Evolutionary conservation across 371 early-diverging fungal genomes (phyloP), one percentile per base, ranked within the genome.

Genomic region (Capniomyces stellatus): DNA sequence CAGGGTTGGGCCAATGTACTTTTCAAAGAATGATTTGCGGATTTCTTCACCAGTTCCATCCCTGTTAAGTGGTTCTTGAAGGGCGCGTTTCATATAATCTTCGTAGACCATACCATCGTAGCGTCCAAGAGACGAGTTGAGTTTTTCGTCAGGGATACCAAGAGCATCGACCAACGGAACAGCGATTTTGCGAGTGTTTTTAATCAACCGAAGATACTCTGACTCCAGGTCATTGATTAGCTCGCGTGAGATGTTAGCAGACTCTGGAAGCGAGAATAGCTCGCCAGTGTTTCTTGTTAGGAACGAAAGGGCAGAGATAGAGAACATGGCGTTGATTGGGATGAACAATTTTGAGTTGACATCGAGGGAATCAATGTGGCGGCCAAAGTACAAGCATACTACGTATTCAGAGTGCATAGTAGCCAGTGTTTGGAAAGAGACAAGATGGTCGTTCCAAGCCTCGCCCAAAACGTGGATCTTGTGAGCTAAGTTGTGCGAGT

Each of bases 21-120:
- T 57, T 1, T 62, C 41, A 29, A 64, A 67, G 61, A 61, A 66
- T 21, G 52, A 54, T 2, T 22, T 43, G 48, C 69, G 69, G 46
- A 65, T 58, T 1, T 29, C 54, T n/a, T 48, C 15, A 18, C 62
- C 68, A 3, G 54, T 23, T 30, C 47, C 60, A 0, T 63, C 64
- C 18, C 50, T 62, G 35, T 64, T 66, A 30, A 83, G 63, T 4
- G 86, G 86, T 24, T 86, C 83, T 31, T 67, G 61, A 46, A 77
- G 74, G 0, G 81, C 85, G 78, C 79, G 75, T 60, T 76, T 60
- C 24, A 76, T 65, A 63, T 82, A 75, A 46, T 73, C 62, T 56
- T 84, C 83, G 58, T 89, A 89, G 8, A 82, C 79, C 51, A 73
- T 71, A 52, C 87, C 87, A 44, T 86, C 86, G 19, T 64, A 73